Conservation (phyloP, 1,284 basidiomycete species). For the Neotropicomus parvogracilis region DNA sequence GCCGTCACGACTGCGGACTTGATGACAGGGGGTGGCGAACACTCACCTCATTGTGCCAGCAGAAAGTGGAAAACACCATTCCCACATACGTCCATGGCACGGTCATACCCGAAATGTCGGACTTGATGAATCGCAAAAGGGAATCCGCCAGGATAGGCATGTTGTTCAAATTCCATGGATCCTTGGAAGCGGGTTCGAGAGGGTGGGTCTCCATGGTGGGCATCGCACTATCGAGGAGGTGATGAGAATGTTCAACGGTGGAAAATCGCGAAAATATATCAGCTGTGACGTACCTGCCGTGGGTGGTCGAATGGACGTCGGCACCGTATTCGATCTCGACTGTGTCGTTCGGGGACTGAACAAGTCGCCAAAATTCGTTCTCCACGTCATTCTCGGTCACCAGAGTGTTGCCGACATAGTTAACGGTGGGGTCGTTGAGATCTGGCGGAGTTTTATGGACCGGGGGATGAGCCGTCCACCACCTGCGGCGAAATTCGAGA, state of each 20-base stretch:
- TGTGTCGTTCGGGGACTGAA: conserved; percentile 84
- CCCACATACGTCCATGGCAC: conserved; percentile 99
- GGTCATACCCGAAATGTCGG: conserved; percentile 99
- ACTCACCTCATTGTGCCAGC: conserved; percentile 97
- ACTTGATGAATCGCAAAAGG: conserved; percentile 90
- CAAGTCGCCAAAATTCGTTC: conserved; percentile 95
- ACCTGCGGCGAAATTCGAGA: conserved; percentile 80
- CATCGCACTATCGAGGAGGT: conserved; percentile 66
- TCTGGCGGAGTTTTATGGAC: conserved; percentile 25
- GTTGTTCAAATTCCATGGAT: conserved; percentile 98
- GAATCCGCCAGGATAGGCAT: conserved; percentile 89
- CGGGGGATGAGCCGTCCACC: conserved; percentile 82
- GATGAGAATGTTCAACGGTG: conserved; percentile 29
- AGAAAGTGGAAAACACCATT: conserved; percentile 99
- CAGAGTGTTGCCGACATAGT: conserved; percentile 57
- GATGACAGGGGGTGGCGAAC: conserved; percentile 18
- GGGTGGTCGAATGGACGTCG: conserved; percentile 95
- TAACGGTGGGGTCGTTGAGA: conserved; percentile 50
- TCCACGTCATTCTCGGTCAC: conserved; percentile 91
- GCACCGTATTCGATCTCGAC: conserved; percentile 99
- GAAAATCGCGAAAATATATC: conserved; percentile 21
- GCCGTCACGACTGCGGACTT: conserved; percentile 20
- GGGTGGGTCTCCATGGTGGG: conserved; percentile 94
- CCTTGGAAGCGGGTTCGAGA: conserved; percentile 79
- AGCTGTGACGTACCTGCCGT: conserved; percentile 74